Evolutionary conservation across 2,329 filamentous ascomycete genomes (phyloP).

Genomic region (Trichoderma koningii): DNA sequence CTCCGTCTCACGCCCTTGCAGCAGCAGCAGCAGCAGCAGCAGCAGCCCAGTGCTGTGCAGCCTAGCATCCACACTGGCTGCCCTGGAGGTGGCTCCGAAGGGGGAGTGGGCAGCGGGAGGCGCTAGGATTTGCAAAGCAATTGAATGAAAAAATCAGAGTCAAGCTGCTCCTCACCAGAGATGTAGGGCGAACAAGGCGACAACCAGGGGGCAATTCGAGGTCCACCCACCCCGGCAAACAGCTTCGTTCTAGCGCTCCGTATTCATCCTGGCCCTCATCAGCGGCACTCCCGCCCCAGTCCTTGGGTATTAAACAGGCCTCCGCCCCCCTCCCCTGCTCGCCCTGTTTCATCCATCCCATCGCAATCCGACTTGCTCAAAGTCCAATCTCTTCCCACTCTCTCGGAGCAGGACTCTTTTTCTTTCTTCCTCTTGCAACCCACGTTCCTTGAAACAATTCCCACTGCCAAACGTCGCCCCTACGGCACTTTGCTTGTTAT

Average conservation of each 20-base stretch:
- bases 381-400: conserved; percentile 23
- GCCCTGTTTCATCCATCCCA: conserved; percentile 7
- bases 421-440: conserved; percentile 12
- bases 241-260: conserved; percentile 23
- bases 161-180: too few relatives aligned
- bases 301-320: too few relatives aligned
- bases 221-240: conserved; percentile 9
- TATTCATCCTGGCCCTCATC: conserved; percentile 24
- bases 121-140: background rate
- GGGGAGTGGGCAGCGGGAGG: background rate
- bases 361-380: conserved; percentile 20
- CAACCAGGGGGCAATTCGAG: background rate
- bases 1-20: background rate
- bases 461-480: conserved; percentile 29
- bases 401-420: conserved; percentile 24
- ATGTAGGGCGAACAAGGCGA: background rate
- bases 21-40: too few relatives aligned
- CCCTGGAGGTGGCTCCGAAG: background rate
- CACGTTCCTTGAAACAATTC: conserved; percentile 31
- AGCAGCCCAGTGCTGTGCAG: background rate
- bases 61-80: background rate
- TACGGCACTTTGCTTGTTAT: conserved; percentile 15
- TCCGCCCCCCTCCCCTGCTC: conserved; percentile 2
- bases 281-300: background rate
- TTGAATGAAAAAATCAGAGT: background rate